Evolutionary conservation across 148 eudicot genomes (phyloP), one percentile per base, ranked within the genome.

Genomic region (Persicaria tinctoria): DNA sequence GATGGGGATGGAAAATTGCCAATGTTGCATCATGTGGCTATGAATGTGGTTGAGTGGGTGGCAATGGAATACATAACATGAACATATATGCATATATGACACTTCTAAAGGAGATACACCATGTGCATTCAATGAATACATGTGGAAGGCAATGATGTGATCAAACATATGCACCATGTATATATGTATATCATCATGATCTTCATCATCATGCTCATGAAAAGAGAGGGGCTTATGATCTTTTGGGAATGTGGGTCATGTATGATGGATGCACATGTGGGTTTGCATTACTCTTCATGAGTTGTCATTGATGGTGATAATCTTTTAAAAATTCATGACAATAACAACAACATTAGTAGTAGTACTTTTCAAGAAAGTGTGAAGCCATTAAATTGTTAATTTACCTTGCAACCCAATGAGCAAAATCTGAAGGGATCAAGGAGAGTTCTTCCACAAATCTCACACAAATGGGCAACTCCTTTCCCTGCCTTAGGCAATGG

Each of bases 341-440:
- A 57, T 18, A 54, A 54, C n/a, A 54, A 11, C 57, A 4, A 54
- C 27, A 57, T 17, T 18, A 23, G 27, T 23, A 23, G 27, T 17
- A 6, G 18, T 57, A 60, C 5, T 8, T 32, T 27, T 27, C 44
- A 8, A 60, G 14, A 5, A 57, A 20, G 44, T 23, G 10, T 6
- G 41, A 32, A 32, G 41, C 41, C 4, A 4, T 57, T 8, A 5
- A 57, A 6, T 8, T 11, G 18, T 57, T 64, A 46, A 41, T 4
- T 12, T 79, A 93, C 98, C 98, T 93, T 93, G 76, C 98, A 93
- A 4, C 98, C 98, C 86, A 93, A 81, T 45, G 98, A 93, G 74
- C 98, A 93, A 85, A 93, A 93, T 0, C 94, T 88, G 66, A 93
- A 86, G 27, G 94, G 87, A 83, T 93, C 98, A 72, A 93, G 82